Conservation (phyloP, 305 asterid genomes). For the Rubia peregrina region DNA sequence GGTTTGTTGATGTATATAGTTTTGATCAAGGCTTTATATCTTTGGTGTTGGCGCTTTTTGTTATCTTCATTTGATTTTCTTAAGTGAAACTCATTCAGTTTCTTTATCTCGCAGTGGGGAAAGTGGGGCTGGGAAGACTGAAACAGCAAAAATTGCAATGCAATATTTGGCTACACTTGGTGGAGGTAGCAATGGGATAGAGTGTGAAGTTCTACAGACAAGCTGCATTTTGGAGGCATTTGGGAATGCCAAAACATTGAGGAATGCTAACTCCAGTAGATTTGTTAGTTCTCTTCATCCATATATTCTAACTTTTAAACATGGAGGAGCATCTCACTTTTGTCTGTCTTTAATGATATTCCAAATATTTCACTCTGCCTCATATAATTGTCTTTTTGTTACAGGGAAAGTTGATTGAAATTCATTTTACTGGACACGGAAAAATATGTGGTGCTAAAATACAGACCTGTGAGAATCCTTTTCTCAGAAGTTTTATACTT, state of each 20-base stretch:
- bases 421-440: slow-evolving; percentile 65
- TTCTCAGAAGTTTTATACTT: slow-evolving; percentile 20
- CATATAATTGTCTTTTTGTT: slow-evolving; percentile 21
- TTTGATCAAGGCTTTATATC: slow-evolving; percentile 8
- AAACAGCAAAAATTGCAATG: slow-evolving; percentile 76
- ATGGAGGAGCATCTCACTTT: not conserved
- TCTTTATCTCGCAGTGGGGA: slow-evolving; percentile 60
- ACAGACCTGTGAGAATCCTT: slow-evolving; percentile 70
- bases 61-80: slow-evolving; percentile 16
- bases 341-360: not conserved
- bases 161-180: slow-evolving; percentile 76
- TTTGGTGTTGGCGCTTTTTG: not conserved
- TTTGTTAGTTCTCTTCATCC: slow-evolving; percentile 58
- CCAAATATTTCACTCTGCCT: not conserved
- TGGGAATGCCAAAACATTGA: slow-evolving; percentile 90
- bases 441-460: slow-evolving; percentile 75
- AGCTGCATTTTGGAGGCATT: slow-evolving; percentile 83
- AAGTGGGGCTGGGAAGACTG: slow-evolving; percentile 98
- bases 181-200: slow-evolving; percentile 60
- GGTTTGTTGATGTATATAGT: slow-evolving; percentile 45
- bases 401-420: slow-evolving; percentile 83
- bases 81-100: slow-evolving; percentile 6
- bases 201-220: slow-evolving; percentile 64
- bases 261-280: slow-evolving; percentile 83
- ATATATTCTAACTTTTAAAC: slow-evolving; percentile 14